A percentile compares a stretch with the other conserved stretches of the same genome.
Conservation (phyloP, 1,284 basidiomycete species). For the Austroboletus novae-zelandiae region DNA sequence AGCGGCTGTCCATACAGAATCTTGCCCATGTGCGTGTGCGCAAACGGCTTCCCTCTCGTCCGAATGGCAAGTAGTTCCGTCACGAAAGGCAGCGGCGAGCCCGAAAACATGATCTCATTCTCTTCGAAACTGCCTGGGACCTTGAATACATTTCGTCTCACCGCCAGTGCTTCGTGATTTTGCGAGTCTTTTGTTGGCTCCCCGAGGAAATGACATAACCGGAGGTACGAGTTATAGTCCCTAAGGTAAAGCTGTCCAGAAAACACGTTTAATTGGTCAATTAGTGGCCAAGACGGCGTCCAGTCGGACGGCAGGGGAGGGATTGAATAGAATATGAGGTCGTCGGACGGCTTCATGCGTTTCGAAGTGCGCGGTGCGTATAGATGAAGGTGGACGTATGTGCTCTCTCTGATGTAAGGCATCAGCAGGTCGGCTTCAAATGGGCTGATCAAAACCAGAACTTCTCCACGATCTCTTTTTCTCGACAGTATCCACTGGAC, state of each 20-base stretch:
- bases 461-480: neutral
- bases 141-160: neutral
- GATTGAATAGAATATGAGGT: neutral
- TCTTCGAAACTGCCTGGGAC: neutral
- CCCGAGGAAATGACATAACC: neutral
- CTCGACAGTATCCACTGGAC: neutral
- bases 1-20: neutral
- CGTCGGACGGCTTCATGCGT: neutral
- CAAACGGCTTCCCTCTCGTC: neutral
- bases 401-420: neutral
- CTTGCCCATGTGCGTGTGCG: neutral
- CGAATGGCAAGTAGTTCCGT: neutral
- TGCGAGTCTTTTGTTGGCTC: neutral
- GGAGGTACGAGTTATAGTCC: conserved; percentile 11
- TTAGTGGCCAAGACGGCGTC: conserved; percentile 15
- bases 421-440: neutral
- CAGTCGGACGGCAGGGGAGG: conserved; percentile 1
- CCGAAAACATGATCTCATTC: neutral
- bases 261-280: conserved; percentile 41
- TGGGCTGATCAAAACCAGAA: neutral
- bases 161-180: neutral
- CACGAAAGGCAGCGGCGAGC: neutral
- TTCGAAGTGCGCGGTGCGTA: neutral
- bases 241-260: conserved; percentile 30
- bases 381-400: neutral